Evolutionary conservation across 1,284 basidiomycete genomes (phyloP).

Genomic region (Ceratobasidium sp.): DNA sequence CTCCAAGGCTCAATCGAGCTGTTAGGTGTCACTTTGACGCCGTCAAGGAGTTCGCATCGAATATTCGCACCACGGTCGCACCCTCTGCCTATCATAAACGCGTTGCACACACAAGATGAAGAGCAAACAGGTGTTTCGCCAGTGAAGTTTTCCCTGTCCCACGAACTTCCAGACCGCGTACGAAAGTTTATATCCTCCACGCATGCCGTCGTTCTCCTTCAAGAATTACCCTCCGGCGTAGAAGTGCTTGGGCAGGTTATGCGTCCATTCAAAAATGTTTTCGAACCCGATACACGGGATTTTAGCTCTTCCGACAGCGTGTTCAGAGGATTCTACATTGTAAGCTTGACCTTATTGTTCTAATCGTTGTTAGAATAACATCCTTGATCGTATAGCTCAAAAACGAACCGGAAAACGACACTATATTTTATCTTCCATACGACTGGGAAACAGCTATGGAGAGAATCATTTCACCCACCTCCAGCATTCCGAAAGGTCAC

Average conservation of each 20-base stretch:
- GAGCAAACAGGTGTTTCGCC: conserved; percentile 31
- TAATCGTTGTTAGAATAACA: conserved; percentile 14
- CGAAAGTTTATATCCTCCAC: conserved; percentile 46
- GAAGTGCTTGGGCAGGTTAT: conserved; percentile 75
- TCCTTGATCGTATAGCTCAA: conserved; percentile 46
- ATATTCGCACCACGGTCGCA: conserved; percentile 77
- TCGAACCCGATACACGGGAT: conserved; percentile 61
- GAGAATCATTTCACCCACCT: conserved; percentile 44
- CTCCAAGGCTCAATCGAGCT: conserved; percentile 69
- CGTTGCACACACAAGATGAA: neutral
- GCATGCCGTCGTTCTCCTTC: conserved; percentile 66
- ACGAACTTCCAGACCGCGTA: conserved; percentile 37
- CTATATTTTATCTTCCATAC: conserved; percentile 62
- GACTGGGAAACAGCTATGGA: conserved; percentile 71
- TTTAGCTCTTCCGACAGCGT: conserved; percentile 58
- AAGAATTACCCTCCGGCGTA: conserved; percentile 68
- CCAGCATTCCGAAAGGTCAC: conserved; percentile 42
- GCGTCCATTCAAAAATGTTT: conserved; percentile 70
- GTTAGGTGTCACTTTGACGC: conserved; percentile 63
- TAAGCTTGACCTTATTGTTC: conserved; percentile 57
- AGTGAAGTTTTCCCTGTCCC: conserved; percentile 42
- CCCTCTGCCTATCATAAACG: conserved; percentile 70
- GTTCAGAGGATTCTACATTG: conserved; percentile 68
- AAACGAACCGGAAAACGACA: conserved; percentile 52
- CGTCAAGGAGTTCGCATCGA: conserved; percentile 61